Evolutionary conservation across 768 basidiomycete genomes (phyloP).

Genomic region (Pulveroboletus sp.): DNA sequence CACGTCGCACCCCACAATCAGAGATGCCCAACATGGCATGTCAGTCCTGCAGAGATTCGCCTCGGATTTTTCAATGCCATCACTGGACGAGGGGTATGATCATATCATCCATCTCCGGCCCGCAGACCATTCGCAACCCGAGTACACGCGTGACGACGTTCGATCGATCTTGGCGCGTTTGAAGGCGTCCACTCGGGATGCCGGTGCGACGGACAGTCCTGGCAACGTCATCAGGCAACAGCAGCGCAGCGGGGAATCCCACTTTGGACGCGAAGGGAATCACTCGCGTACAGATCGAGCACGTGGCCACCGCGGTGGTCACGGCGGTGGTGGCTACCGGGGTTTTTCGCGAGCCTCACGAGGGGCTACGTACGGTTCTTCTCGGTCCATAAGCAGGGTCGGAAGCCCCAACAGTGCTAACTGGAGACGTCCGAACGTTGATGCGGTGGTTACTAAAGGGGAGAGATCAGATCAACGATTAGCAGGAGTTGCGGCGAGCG

Average conservation of each 20-base stretch:
- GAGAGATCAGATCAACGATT: slow-evolving; percentile 17
- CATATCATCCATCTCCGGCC: slow-evolving; percentile 43
- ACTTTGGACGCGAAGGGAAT: slow-evolving; percentile 6
- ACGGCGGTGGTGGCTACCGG: slow-evolving; percentile 14
- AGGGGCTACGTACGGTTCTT: slow-evolving; percentile 12
- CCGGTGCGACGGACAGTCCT: background rate
- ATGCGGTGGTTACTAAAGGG: slow-evolving; percentile 9
- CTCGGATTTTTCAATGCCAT: slow-evolving; percentile 54
- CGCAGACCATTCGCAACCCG: slow-evolving; percentile 36
- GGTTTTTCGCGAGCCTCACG: slow-evolving; percentile 9
- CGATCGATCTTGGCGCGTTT: slow-evolving; percentile 49
- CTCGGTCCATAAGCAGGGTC: slow-evolving; percentile 16
- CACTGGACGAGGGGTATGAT: slow-evolving; percentile 60
- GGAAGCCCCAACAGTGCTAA: slow-evolving; percentile 10
- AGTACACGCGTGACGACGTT: slow-evolving; percentile 52
- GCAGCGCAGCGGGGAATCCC: slow-evolving; percentile 3
- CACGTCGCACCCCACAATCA: slow-evolving; percentile 73
- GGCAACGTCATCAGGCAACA: background rate
- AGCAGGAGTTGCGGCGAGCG: slow-evolving; percentile 3
- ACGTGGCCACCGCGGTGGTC: slow-evolving; percentile 15
- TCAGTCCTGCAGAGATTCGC: slow-evolving; percentile 63
- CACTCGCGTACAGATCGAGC: slow-evolving; percentile 11
- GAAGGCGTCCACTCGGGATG: slow-evolving; percentile 27
- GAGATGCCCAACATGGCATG: slow-evolving; percentile 51
- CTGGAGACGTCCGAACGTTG: slow-evolving; percentile 18